Evolutionary conservation across 805 yeast species (phyloP), one percentile per base, ranked within the genome.

Genomic region (Wickerhamiella siamensis): DNA sequence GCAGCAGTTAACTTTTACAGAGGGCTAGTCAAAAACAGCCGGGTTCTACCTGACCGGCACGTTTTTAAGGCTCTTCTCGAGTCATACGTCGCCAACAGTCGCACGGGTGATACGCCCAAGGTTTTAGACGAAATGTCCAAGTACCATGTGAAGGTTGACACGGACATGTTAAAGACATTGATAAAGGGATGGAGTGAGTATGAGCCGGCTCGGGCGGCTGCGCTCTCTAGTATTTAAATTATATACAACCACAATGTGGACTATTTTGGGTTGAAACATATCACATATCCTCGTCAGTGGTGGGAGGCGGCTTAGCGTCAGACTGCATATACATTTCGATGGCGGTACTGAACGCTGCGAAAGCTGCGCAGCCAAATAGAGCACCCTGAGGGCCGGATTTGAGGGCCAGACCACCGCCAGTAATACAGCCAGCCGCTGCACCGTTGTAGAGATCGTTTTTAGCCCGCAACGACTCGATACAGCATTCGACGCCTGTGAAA

Each of bases 321-420:
- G 82, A 75, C 51, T 87, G 73, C 79, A 87, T 71, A 54, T 87
- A 87, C 50, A 81, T 58, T 57, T 87, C 95, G 45, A 87, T 55
- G 4, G 63, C 65, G 4, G 61, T 47, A 43, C 94, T 79, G 60
- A 91, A 91, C 5, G 91, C 94, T 2, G 97, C 96, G 65, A 91
- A 91, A 6, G 96, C 98, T 21, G 93, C 95, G 68, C 97, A 91
- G 1, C 98, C 98, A 44, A 87, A 59, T 20, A 77, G 53, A 0
- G 95, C 91, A 22, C 94, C 93, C 53, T 79, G 86, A 1, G 98
- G 98, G 1, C 98, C 98, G 38, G 91, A 75, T 57, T 81, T 83
- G 51, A 82, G 71, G 2, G 96, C 94, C 40, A 91, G 70, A 0
- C 95, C 96, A 27, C 95, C 98, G 35, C 98, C 98, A 1, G 98